A percentile compares a stretch with the other conserved stretches of the same genome.
Conservation (phyloP, 2,329 filamentous ascomycete genomes). For the Claviceps sp. region DNA sequence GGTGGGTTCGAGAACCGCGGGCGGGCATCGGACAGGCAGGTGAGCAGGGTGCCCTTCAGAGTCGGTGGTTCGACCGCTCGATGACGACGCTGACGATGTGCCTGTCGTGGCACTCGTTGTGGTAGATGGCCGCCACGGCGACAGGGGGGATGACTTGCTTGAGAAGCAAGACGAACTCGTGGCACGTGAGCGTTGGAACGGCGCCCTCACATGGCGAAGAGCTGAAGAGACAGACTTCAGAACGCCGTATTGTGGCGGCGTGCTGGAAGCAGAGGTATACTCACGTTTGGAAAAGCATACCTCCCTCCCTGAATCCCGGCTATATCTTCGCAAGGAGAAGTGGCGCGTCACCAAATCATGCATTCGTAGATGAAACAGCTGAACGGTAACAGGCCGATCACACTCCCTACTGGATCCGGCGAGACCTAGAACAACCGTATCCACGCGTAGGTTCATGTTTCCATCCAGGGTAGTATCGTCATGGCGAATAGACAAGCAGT, state of each 20-base stretch:
- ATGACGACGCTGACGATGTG: background rate
- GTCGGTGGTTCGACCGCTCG: background rate
- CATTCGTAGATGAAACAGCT: slow-evolving; percentile 91
- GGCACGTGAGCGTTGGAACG: slow-evolving; percentile 18
- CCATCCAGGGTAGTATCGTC: slow-evolving; percentile 84
- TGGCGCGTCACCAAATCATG: slow-evolving; percentile 75
- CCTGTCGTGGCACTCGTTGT: slow-evolving; percentile 11
- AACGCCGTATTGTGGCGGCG: background rate
- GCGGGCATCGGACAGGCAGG: slow-evolving; percentile 8
- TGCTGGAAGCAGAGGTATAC: slow-evolving; percentile 25
- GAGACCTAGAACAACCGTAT: slow-evolving; percentile 48
- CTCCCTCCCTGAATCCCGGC: slow-evolving; percentile 82
- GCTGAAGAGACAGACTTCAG: slow-evolving; percentile 28
- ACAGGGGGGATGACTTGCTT: slow-evolving; percentile 10
- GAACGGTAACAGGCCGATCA: slow-evolving; percentile 35
- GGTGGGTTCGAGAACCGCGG: slow-evolving; percentile 37
- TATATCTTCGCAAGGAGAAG: slow-evolving; percentile 85
- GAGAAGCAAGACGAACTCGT: slow-evolving; percentile 4
- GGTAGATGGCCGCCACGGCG: slow-evolving; percentile 9
- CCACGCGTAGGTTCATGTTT: slow-evolving; percentile 91
- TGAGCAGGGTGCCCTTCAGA: slow-evolving; percentile 1
- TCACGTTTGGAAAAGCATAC: slow-evolving; percentile 74
- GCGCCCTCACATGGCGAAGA: slow-evolving; percentile 29
- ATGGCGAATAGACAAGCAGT: slow-evolving; percentile 70
- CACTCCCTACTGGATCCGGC: background rate